Percentiles rank a stretch among this genome's conserved stretches.
phyloP scores from a whole-genome alignment of 139 green algal genomes.

The Auxenochlorella pyrenoidosa region DNA sequence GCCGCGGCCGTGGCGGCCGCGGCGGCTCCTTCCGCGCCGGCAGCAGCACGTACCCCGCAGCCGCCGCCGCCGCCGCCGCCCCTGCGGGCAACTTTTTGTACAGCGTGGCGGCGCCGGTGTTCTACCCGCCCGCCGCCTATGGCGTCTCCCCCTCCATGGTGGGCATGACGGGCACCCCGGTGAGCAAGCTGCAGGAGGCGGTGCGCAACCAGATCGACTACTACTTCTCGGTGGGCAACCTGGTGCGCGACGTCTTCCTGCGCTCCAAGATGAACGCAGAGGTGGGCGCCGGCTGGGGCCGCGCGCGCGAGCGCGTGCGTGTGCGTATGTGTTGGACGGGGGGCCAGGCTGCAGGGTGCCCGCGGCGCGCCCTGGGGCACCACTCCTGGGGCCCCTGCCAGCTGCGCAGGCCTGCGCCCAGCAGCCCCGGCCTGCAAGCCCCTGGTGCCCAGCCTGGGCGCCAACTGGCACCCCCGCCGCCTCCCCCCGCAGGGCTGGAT shows the following conservation, averaged over 20 bases:
- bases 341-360: not conserved
- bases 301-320: not conserved
- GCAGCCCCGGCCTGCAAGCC: no score
- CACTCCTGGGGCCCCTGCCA: no score
- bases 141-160: conserved; percentile 36
- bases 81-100: conserved; percentile 31
- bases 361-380: not conserved
- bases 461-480: not conserved
- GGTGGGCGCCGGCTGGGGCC: conserved; percentile 4
- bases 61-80: conserved; percentile 16
- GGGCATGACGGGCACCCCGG: conserved; percentile 41
- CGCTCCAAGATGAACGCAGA: conserved; percentile 93
- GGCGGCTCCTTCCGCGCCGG: conserved; percentile 13
- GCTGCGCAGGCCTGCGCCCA: no score
- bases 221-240: conserved; percentile 97
- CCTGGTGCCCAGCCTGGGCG: no score
- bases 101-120: conserved; percentile 63
- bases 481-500: conserved; percentile 81
- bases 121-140: conserved; percentile 77
- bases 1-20: conserved; percentile 7
- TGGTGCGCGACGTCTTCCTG: conserved; percentile 95
- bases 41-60: conserved; percentile 2
- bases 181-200: conserved; percentile 59
- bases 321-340: not conserved
- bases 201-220: conserved; percentile 94